phyloP scores from a whole-genome alignment of 2,329 filamentous ascomycete genomes.

The Sporothrix pallida region DNA sequence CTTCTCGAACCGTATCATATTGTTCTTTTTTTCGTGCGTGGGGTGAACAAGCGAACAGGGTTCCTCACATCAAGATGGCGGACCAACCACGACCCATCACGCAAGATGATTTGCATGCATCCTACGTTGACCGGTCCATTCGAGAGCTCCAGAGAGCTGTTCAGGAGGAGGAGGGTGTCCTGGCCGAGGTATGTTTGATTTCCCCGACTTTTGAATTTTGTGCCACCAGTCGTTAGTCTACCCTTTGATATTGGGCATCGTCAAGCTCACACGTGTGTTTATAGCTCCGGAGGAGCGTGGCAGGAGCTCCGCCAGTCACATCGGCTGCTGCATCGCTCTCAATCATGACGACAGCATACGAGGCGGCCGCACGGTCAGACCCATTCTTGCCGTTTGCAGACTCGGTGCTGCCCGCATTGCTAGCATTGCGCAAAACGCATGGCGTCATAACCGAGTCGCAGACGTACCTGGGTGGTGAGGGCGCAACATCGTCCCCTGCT shows the following conservation, averaged over 20 bases:
- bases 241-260: not conserved
- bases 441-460: conserved; percentile 69
- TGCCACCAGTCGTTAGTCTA: not conserved
- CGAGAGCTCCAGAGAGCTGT: conserved; percentile 67
- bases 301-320: conserved; percentile 30
- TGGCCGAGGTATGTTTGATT: conserved; percentile 51
- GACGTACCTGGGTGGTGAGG: conserved; percentile 57
- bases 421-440: conserved; percentile 72
- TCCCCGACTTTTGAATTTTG: not conserved
- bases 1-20: conserved; percentile 13
- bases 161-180: conserved; percentile 57
- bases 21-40: not conserved
- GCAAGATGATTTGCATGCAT: conserved; percentile 52
- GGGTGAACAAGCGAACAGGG: not conserved
- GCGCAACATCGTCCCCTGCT: conserved; percentile 43
- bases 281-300: conserved; percentile 38
- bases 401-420: conserved; percentile 72
- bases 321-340: conserved; percentile 47
- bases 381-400: conserved; percentile 69
- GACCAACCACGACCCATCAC: conserved; percentile 42
- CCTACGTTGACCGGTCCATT: conserved; percentile 69
- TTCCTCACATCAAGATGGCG: conserved; percentile 39
- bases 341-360: conserved; percentile 69
- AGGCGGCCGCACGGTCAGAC: conserved; percentile 63
- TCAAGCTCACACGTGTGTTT: not conserved